A percentile compares a stretch with the other conserved stretches of the same genome.
Evolutionary conservation across 164 flowering plant species (phyloP).

Genomic region (Piper longum): DNA sequence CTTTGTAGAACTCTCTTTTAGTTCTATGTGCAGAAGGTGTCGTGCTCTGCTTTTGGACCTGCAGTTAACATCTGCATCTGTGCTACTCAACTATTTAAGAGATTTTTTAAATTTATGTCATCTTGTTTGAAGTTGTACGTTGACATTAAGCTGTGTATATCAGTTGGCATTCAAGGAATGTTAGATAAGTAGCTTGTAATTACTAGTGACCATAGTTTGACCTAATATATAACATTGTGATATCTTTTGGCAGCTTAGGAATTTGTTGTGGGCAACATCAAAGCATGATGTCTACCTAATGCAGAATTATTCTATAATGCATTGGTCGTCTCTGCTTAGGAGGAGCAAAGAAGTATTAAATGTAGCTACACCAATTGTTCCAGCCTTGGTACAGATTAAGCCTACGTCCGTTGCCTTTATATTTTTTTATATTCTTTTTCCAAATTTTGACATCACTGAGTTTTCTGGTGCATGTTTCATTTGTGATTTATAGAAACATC

Average conservation of each 20-base stretch:
- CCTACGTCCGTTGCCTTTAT: neutral
- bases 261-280: conserved; percentile 79
- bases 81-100: too few species aligned
- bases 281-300: conserved; percentile 87
- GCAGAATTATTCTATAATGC: conserved; percentile 82
- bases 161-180: neutral
- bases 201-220: neutral
- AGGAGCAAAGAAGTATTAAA: conserved; percentile 64
- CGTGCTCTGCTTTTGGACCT: too few species aligned
- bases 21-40: too few species aligned
- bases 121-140: neutral
- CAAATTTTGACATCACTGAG: neutral
- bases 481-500: conserved; percentile 24
- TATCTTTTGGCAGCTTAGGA: conserved; percentile 46
- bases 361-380: conserved; percentile 50
- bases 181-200: neutral
- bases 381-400: conserved; percentile 36
- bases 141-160: neutral
- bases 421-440: neutral
- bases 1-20: too few species aligned
- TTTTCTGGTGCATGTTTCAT: neutral
- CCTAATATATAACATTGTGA: too few species aligned
- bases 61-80: too few species aligned
- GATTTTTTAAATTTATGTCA: too few species aligned
- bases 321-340: conserved; percentile 66